These are phyloP conservation scores for Purshia tridentata DNA, from an alignment of 306 rosid species.

Conservation along the genomic window DNA sequence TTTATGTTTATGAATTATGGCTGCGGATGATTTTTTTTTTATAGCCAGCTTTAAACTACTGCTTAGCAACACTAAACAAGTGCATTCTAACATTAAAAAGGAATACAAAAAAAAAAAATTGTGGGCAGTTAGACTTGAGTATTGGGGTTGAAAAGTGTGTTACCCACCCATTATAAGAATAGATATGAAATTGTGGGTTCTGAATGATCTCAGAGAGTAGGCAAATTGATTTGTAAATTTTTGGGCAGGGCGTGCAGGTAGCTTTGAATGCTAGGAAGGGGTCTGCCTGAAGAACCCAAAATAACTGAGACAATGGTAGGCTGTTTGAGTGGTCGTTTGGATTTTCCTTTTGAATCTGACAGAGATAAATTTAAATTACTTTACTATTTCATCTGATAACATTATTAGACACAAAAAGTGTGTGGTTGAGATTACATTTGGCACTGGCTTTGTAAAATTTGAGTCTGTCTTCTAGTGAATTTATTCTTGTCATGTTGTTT, in stretches of 20 bases:
- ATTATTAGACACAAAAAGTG: neutral
- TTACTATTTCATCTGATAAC: neutral
- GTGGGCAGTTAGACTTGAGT: neutral
- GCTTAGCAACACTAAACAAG: too few species aligned
- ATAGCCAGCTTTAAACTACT: too few species aligned
- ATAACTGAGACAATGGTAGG: neutral
- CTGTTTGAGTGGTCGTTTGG: neutral
- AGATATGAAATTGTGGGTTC: neutral
- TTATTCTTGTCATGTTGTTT: neutral
- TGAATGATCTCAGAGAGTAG: neutral
- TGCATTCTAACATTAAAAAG: too few species aligned
- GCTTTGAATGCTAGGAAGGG: neutral
- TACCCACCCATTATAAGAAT: too few species aligned
- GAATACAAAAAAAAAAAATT: too few species aligned
- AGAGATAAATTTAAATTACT: neutral
- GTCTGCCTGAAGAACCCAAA: neutral
- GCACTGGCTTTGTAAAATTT: neutral
- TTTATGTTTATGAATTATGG: too few species aligned
- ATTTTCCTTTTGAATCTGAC: neutral
- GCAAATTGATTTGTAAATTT: neutral
- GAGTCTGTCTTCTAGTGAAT: neutral
- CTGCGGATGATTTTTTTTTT: too few species aligned
- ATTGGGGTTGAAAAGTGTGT: neutral
- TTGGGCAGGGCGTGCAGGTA: neutral
- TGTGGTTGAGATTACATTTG: neutral